A percentile compares a stretch with the other conserved stretches of the same genome.
These are phyloP conservation scores for Colletotrichum scovillei DNA, from an alignment of 2,329 filamentous ascomycete species.

Conservation along the genomic window DNA sequence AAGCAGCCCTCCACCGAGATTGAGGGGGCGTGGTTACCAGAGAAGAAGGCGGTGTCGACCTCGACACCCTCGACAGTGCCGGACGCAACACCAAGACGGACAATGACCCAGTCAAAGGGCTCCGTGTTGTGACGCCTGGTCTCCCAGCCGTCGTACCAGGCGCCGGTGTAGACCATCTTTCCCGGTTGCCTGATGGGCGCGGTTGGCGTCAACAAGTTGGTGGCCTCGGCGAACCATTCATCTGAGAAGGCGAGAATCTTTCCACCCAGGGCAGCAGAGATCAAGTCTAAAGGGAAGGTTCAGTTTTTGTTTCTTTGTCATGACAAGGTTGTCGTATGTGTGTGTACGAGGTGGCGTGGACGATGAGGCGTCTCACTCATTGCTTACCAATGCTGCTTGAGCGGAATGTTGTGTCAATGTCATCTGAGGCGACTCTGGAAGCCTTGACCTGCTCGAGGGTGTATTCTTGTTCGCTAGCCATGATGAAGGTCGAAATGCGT, in stretches of 20 bases:
- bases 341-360: neutral
- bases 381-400: slow-evolving; percentile 70
- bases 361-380: neutral
- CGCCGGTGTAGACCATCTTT: slow-evolving; percentile 76
- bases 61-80: slow-evolving; percentile 80
- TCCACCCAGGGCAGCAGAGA: slow-evolving; percentile 71
- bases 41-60: slow-evolving; percentile 85
- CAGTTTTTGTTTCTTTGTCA: neutral
- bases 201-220: slow-evolving; percentile 73
- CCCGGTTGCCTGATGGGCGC: slow-evolving; percentile 71
- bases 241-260: slow-evolving; percentile 74
- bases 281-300: slow-evolving; percentile 60
- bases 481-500: slow-evolving; percentile 37
- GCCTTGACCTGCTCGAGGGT: slow-evolving; percentile 65
- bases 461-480: slow-evolving; percentile 60
- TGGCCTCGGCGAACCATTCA: slow-evolving; percentile 75
- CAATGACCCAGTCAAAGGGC: slow-evolving; percentile 74
- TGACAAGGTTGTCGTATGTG: neutral
- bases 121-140: slow-evolving; percentile 73
- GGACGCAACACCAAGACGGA: slow-evolving; percentile 75
- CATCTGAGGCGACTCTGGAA: slow-evolving; percentile 59
- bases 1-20: slow-evolving; percentile 84
- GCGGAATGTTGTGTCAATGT: slow-evolving; percentile 71
- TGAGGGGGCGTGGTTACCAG: slow-evolving; percentile 83
- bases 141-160: slow-evolving; percentile 80